phyloP scores from a whole-genome alignment of 2,329 filamentous ascomycete species.

The Microsporum audouinii region DNA sequence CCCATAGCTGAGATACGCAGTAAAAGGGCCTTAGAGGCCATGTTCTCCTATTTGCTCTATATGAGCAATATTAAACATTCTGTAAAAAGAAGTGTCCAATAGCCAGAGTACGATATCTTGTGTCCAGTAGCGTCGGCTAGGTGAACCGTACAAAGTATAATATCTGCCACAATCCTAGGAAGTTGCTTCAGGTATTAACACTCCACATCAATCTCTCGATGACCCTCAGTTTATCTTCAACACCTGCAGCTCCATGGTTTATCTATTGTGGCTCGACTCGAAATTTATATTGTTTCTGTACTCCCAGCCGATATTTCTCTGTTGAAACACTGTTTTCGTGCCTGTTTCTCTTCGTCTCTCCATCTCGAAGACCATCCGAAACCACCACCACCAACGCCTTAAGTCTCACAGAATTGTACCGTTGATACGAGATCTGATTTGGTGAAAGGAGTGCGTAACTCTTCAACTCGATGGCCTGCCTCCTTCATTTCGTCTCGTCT shows the following conservation, averaged over 20 bases:
- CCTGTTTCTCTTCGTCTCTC: neutral
- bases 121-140: neutral
- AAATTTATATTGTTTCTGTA: neutral
- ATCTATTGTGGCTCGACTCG: neutral
- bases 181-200: neutral
- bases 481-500: neutral
- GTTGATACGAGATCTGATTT: neutral
- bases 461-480: neutral
- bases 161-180: neutral
- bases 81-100: neutral
- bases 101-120: neutral
- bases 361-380: neutral
- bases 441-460: neutral
- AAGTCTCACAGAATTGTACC: neutral
- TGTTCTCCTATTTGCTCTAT: neutral
- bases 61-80: neutral
- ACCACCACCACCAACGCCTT: neutral
- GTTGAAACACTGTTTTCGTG: neutral
- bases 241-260: neutral
- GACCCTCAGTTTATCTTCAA: neutral
- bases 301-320: neutral
- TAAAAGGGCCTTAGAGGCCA: neutral
- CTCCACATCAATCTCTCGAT: neutral
- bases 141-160: neutral
- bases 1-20: neutral